Evolutionary conservation across 2,329 filamentous ascomycete genomes (phyloP), one percentile per base, ranked within the genome.

Genomic region (Ophiosphaerella herpotricha): DNA sequence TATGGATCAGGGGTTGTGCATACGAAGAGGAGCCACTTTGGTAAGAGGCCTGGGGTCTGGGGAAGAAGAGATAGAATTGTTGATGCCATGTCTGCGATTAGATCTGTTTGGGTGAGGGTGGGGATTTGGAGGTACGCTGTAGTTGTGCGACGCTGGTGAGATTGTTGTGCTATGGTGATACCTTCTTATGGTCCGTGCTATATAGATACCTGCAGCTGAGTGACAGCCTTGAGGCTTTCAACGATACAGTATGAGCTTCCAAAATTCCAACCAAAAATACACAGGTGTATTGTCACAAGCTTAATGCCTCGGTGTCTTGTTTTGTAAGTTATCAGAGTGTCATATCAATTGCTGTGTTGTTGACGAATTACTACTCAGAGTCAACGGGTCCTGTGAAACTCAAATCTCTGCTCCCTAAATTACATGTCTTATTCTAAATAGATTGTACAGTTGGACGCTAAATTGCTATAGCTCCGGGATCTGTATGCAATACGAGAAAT

Each of bases 21-120:
- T 77, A 87, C 85, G 57, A 88, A 77, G 58, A 87, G 76, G 8
- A 88, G 82, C 84, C 84, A 87, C 73, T 84, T 82, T 38, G 85
- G 85, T 26, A 87, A 76, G 7, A 82, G 68, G 33, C 85, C 84
- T 40, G 75, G 73, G 37, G 65, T 58, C 2, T 68, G 72, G 1
- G 78, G 78, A n/a, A 80, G 70, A 58, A 74, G 75, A 46, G 71
- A 71, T 12, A 63, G 47, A 9, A 77, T 36, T n/a, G 61, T 52
- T 18, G 54, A 54, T 8, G 65, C 57, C 72, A 75, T 75, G 35
- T 37, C 18, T 39, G 38, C 26, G 38, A 26, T 29, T 29, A 11
- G 23, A 3, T 21, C 6, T 16, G 38, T 13, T 9, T 5, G 9
- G 24, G 4, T 7, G 16, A 35, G 13, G 33, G 18, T 43, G 29